Percentiles rank a stretch among this genome's conserved stretches.
Conservation (phyloP, 352 stramenopile genomes). For the Lagenidium sp. region DNA sequence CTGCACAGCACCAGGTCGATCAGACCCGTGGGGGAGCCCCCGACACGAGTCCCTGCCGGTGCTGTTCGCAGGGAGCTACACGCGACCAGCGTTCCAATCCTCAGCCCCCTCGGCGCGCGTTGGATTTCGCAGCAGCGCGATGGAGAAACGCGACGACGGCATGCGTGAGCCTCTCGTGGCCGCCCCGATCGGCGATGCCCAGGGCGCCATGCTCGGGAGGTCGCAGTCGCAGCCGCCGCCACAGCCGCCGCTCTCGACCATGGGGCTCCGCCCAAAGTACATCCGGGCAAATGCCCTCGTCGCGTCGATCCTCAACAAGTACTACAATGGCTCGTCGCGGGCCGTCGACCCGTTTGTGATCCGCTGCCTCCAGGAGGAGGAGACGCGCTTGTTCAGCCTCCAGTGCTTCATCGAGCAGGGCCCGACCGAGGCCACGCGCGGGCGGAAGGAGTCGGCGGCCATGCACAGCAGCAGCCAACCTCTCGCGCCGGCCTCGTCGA, state of each 20-base stretch:
- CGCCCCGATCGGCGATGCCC: not conserved
- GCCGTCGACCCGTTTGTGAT: conserved; percentile 64
- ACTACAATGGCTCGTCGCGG: conserved; percentile 55
- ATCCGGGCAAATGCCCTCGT: conserved; percentile 40
- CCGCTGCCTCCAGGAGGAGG: conserved; percentile 34
- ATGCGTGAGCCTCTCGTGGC: too few species aligned
- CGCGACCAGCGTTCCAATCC: too few species aligned
- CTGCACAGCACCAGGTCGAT: too few species aligned
- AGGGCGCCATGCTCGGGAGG: too few species aligned
- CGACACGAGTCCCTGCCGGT: too few species aligned
- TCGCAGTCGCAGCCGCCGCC: too few species aligned
- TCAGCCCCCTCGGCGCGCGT: too few species aligned
- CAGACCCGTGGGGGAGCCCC: too few species aligned
- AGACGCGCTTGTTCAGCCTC: conserved; percentile 49
- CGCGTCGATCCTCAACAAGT: conserved; percentile 58
- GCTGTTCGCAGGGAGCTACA: too few species aligned
- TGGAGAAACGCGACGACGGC: too few species aligned
- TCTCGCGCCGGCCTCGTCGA: not conserved
- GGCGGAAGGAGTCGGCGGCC: conserved; percentile 26
- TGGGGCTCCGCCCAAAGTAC: conserved; percentile 31
- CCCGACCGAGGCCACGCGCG: conserved; percentile 36
- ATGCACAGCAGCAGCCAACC: conserved; percentile 8
- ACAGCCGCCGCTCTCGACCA: too few species aligned
- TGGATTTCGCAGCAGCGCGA: too few species aligned
- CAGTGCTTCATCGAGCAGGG: conserved; percentile 72